Percentiles rank a stretch among this genome's conserved stretches.
phyloP scores from a whole-genome alignment of 371 early-diverging fungal species.

The Mucor irregularis region DNA sequence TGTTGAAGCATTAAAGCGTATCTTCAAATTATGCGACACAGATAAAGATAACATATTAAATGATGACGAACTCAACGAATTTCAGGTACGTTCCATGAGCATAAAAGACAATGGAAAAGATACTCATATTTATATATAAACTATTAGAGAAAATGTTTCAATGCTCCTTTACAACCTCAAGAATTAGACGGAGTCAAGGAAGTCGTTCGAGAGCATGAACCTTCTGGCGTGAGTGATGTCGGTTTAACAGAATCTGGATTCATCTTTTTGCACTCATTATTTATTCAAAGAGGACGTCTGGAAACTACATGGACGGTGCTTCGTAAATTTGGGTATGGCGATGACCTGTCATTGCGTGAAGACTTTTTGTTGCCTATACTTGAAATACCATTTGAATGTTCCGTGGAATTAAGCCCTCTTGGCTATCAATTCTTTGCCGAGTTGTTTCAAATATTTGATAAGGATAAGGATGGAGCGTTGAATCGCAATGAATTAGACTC shows the following conservation, averaged over 20 bases:
- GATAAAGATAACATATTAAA: slow-evolving; percentile 91
- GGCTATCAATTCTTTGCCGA: slow-evolving; percentile 97
- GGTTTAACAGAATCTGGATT: slow-evolving; percentile 92
- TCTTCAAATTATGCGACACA: slow-evolving; percentile 91
- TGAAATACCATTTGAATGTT: slow-evolving; percentile 87
- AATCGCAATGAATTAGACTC: slow-evolving; percentile 81
- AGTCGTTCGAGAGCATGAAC: slow-evolving; percentile 86
- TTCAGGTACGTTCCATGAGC: slow-evolving; percentile 72
- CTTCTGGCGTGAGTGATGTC: slow-evolving; percentile 79
- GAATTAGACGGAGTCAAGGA: slow-evolving; percentile 95
- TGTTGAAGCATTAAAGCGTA: slow-evolving; percentile 86
- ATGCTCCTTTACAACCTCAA: slow-evolving; percentile 88
- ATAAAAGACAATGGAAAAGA: background rate
- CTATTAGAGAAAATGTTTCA: slow-evolving; percentile 91
- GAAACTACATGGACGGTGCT: slow-evolving; percentile 98
- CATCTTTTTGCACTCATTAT: slow-evolving; percentile 88
- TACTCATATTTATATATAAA: no score
- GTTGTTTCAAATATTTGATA: slow-evolving; percentile 89
- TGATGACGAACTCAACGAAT: slow-evolving; percentile 93
- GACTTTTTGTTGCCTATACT: slow-evolving; percentile 88
- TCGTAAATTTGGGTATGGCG: slow-evolving; percentile 93
- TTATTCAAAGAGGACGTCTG: slow-evolving; percentile 93
- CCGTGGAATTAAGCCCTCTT: slow-evolving; percentile 90
- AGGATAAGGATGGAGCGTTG: slow-evolving; percentile 95
- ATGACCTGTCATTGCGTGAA: slow-evolving; percentile 85